Percentiles rank a stretch among this genome's conserved stretches.
phyloP scores from a whole-genome alignment of 441 rosid genomes.

The Iberis amara region DNA sequence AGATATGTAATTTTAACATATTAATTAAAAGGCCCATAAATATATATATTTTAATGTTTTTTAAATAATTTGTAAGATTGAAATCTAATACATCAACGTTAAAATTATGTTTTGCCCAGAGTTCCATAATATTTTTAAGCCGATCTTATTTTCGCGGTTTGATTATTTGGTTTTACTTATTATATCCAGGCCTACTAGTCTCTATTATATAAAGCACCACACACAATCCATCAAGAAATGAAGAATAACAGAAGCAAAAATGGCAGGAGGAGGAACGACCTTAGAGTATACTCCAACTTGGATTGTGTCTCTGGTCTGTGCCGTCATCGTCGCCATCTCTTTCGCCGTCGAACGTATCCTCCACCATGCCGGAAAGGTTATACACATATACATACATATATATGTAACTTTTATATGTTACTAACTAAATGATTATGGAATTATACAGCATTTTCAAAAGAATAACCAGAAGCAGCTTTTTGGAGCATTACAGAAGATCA shows the following conservation, averaged over 20 bases:
- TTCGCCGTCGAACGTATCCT: conserved; percentile 50
- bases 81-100: too few species aligned
- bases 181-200: too few species aligned
- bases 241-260: conserved; percentile 13
- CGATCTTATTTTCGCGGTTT: too few species aligned
- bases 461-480: conserved; percentile 54
- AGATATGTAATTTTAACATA: too few species aligned
- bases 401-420: neutral
- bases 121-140: too few species aligned
- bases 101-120: too few species aligned
- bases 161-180: too few species aligned
- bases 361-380: conserved; percentile 61
- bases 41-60: too few species aligned
- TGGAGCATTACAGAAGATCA: conserved; percentile 62
- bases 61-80: too few species aligned
- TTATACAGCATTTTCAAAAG: conserved; percentile 27
- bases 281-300: conserved; percentile 69
- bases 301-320: conserved; percentile 75
- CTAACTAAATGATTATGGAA: too few species aligned
- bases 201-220: too few species aligned
- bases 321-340: conserved; percentile 52
- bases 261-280: conserved; percentile 47
- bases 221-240: conserved; percentile 11
- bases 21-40: too few species aligned
- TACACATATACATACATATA: neutral